Conservation (phyloP, 1,284 basidiomycete species). For the Peniophora sp. region DNA sequence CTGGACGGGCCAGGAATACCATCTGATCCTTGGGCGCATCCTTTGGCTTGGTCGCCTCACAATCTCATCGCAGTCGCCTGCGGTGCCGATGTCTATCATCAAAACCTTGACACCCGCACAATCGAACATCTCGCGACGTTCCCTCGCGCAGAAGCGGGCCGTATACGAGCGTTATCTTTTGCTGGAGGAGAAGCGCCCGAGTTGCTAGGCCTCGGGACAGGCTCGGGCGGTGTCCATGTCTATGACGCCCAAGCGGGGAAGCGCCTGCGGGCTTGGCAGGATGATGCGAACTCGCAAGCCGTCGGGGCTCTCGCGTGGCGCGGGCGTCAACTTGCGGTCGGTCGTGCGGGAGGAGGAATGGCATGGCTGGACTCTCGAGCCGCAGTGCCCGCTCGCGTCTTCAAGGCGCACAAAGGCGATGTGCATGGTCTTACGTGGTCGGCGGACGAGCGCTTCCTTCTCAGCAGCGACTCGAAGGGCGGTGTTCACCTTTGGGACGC, state of each 20-base stretch:
- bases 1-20: slow-evolving; percentile 43
- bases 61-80: slow-evolving; percentile 43
- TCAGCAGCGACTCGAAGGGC: slow-evolving; percentile 33
- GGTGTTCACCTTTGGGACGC: slow-evolving; percentile 39
- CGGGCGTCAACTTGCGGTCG: slow-evolving; percentile 30
- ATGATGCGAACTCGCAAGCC: slow-evolving; percentile 20
- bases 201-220: slow-evolving; percentile 31
- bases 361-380: slow-evolving; percentile 30
- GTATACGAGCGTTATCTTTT: slow-evolving; percentile 34
- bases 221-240: slow-evolving; percentile 27
- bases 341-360: slow-evolving; percentile 29
- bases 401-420: slow-evolving; percentile 29
- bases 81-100: slow-evolving; percentile 37
- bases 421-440: slow-evolving; percentile 40
- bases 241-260: slow-evolving; percentile 30
- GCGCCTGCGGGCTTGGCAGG: slow-evolving; percentile 26
- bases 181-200: slow-evolving; percentile 20
- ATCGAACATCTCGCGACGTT: slow-evolving; percentile 35
- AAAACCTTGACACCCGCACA: slow-evolving; percentile 36
- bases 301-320: slow-evolving; percentile 36
- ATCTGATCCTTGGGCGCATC: slow-evolving; percentile 35
- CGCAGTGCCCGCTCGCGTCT: slow-evolving; percentile 18
- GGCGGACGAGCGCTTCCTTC: slow-evolving; percentile 32
- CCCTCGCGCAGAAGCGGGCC: slow-evolving; percentile 17
- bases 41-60: slow-evolving; percentile 36